phyloP scores from a whole-genome alignment of 2,329 filamentous ascomycete species.

The Bipolaris oryzae region DNA sequence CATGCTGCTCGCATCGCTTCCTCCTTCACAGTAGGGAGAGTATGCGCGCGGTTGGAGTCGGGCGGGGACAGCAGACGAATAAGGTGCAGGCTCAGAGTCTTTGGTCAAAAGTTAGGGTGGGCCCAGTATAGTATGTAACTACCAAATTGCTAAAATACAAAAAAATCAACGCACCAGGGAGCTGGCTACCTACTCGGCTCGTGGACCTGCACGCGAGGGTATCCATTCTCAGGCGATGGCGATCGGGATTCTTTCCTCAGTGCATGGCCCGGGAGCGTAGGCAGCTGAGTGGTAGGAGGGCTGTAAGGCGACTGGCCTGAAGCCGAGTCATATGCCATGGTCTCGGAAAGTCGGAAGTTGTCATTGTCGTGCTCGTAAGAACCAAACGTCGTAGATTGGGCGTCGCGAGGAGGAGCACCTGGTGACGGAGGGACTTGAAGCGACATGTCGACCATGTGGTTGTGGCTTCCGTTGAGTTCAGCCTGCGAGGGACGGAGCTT shows the following conservation, averaged over 20 bases:
- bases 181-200: constrained; percentile 42
- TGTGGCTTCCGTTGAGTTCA: constrained; percentile 45
- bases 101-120: constrained; percentile 35
- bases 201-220: constrained; percentile 27
- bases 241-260: constrained; percentile 31
- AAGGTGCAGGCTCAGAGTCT: constrained; percentile 27
- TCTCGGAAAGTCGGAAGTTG: constrained; percentile 27
- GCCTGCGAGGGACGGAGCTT: constrained; percentile 46
- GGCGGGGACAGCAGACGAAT: constrained; percentile 14
- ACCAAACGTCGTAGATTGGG: constrained; percentile 31
- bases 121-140: constrained; percentile 23
- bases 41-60: constrained; percentile 26
- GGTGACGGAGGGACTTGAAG: constrained; percentile 43
- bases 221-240: constrained; percentile 24
- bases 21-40: constrained; percentile 35
- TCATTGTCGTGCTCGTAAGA: constrained; percentile 40
- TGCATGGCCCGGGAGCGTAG: constrained; percentile 32
- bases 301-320: constrained; percentile 32
- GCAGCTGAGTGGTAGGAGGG: constrained; percentile 33
- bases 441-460: constrained; percentile 47
- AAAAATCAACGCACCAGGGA: constrained; percentile 32
- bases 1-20: constrained; percentile 44
- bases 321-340: constrained; percentile 35
- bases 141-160: constrained; percentile 37
- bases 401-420: constrained; percentile 21